Base-by-base conservation (phyloP, 1,284 basidiomycete genomes). In the Apiotrichum gracile region DNA sequence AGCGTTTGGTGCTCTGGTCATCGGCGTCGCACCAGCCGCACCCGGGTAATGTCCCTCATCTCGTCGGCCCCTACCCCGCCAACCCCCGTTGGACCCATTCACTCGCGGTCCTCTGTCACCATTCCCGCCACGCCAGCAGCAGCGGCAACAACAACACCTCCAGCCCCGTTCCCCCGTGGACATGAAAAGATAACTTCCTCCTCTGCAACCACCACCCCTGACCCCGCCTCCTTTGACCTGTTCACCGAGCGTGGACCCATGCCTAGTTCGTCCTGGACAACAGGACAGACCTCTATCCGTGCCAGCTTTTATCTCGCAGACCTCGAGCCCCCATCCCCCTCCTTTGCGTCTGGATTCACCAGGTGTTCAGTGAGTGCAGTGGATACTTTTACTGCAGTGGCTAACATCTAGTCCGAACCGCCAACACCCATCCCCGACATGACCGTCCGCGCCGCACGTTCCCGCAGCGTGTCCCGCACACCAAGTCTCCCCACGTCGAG, bases 221-320 rank as follows among this genome's bases (percentile, higher is more conserved):
- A 10, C n/a, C n/a, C n/a, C n/a, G n/a, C n/a, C n/a, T n/a, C n/a
- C n/a, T n/a, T n/a, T n/a, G n/a, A 19, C 8, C 8, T 38, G n/a
- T 19, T 38, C 37, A 9, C 37, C n/a, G n/a, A 38, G 19, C 10
- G 16, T 14, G 43, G 24, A 21, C 31, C 43, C 5, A 24, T 24
- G 26, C 41, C 41, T 8, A 29, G 22, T 6, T 19, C 43, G 13
- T 13, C 43, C 3, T 27, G n/a, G n/a, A 21, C 42, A 27, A 13
- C 27, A n/a, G n/a, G n/a, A 8, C 41, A 43, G 8, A 21, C 29
- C 16, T 19, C 35, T 6, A 19, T n/a, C 35, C n/a, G 35, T 6
- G n/a, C n/a, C 43, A 45, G 51, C 24, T 57, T 57, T 44, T 57
- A 51, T 35, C 47, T 54, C 17, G 51, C 24, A 22, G 52, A 58